phyloP scores from a whole-genome alignment of 331 rosid genomes.

The Acacia pycnantha region DNA sequence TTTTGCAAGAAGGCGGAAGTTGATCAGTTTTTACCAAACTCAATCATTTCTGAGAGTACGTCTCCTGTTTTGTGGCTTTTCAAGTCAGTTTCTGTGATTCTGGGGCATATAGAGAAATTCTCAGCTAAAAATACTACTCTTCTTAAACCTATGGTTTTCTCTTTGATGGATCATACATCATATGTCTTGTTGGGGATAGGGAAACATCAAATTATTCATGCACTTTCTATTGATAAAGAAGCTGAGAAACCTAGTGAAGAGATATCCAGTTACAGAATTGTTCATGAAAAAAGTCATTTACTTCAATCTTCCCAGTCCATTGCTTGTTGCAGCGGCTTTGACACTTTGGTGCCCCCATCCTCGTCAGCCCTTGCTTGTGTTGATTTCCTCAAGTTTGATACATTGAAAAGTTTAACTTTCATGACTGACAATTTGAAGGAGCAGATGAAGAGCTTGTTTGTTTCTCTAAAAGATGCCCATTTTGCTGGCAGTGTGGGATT shows the following conservation, averaged over 20 bases:
- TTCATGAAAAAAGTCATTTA: constrained; percentile 41
- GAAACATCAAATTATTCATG: constrained; percentile 52
- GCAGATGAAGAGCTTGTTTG: constrained; percentile 46
- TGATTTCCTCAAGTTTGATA: constrained; percentile 42
- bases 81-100: constrained; percentile 60
- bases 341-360: background rate
- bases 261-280: constrained; percentile 33
- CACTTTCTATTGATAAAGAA: constrained; percentile 34
- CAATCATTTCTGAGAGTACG: constrained; percentile 43
- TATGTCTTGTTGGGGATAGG: constrained; percentile 56
- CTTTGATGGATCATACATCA: constrained; percentile 82
- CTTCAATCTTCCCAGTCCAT: constrained; percentile 30
- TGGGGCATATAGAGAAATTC: constrained; percentile 51
- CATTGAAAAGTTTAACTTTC: constrained; percentile 49
- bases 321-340: background rate
- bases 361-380: background rate
- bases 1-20: constrained; percentile 49
- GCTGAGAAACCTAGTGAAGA: constrained; percentile 43
- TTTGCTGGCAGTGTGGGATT: constrained; percentile 37
- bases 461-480: constrained; percentile 43
- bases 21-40: constrained; percentile 30
- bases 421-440: constrained; percentile 58
- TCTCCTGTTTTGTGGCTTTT: constrained; percentile 68
- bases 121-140: constrained; percentile 35
- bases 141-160: constrained; percentile 50